Base-by-base conservation (phyloP, 768 basidiomycete species). In the Tremella mesenterica region DNA sequence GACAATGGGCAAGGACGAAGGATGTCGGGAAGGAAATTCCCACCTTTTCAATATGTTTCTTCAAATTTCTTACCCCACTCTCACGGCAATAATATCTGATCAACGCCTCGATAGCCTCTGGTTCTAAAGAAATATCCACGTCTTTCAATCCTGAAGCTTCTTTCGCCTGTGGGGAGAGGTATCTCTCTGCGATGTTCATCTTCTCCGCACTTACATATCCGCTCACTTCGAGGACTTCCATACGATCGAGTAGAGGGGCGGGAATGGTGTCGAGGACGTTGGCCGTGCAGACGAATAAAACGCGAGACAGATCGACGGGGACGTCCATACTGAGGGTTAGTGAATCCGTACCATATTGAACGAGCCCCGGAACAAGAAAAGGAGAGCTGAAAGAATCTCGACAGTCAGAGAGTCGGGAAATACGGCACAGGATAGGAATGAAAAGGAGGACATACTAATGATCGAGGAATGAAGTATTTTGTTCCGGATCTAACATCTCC, bases 41-140 rank as follows among this genome's bases (percentile, higher is more conserved):
- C 52, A 89, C 90, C 83, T 97, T 97, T 68, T 99, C 93, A 50
- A 99, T 93, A 65, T 92, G 87, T 75, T 99, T 97, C 83, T 97
- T 97, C 71, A 99, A 68, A 68, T 91, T 90, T 45, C 95, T 79
- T 27, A 99, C 95, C 39, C 95, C 95, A 63, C 89, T 93, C 76
- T 99, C 95, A 21, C 95, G 81, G 70, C 89, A 92, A 73, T 97
- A 97, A 73, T 91, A 96, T 70, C 92, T 86, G 76, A 99, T 97
- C 48, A 99, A 79, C 10, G 81, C 76, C 61, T 92, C 88, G 41
- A 97, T 83, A 0, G 91, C 82, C 9, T 80, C 77, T 5, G 81
- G 78, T 18, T 88, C 84, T 14, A 99, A 76, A 49, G 79, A 73
- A 3, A 99, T 86, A 69, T 95, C 86, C 1, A 86, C 88, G 16